Evolutionary conservation across 306 rosid species (phyloP), one percentile per base, ranked within the genome.

Genomic region (Cucurbita pepo): DNA sequence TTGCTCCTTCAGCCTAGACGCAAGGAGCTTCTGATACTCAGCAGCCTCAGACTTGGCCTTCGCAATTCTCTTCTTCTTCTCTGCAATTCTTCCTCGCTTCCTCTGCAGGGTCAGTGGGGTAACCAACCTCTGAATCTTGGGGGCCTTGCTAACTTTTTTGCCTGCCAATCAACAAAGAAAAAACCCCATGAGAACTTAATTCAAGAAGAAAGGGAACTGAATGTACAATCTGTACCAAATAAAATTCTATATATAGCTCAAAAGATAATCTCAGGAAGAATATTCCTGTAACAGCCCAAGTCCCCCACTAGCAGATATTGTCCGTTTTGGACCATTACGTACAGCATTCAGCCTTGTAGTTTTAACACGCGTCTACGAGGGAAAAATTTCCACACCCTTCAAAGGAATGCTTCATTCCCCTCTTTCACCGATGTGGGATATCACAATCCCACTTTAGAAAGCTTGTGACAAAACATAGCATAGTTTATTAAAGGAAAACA

Each of bases 61-160:
- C 0, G 83, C 83, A 72, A 86, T 85, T 71, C 87, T 79, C 84
- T 86, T 83, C 79, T 86, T 86, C 85, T 86, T 86, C 43, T 83
- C 89, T 1, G 87, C 83, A 77, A 86, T 79, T 72, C 87, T 81
- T 12, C 79, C 83, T 7, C 89, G 61, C 82, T 86, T 86, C 83
- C 89, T 86, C 56, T 86, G 89, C 85, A 86, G 69, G 30, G 87
- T 86, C 81, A 86, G 71, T 13, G 89, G 89, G 37, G 89, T 86
- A 70, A 86, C 89, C 85, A 86, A 73, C 78, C 89, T 83, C 89
- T 83, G 89, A 52, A 86, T 86, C 83, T 86, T 86, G 41, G 89
- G 87, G 61, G 89, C 89, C 72, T 86, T 86, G 43, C 89, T 86
- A 10, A 74, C 83, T 72, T 83, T 77, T 81, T 86, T 86, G 10